Conservation (phyloP, 1,139 yeast genomes). For the Scheffersomyces quercinus region DNA sequence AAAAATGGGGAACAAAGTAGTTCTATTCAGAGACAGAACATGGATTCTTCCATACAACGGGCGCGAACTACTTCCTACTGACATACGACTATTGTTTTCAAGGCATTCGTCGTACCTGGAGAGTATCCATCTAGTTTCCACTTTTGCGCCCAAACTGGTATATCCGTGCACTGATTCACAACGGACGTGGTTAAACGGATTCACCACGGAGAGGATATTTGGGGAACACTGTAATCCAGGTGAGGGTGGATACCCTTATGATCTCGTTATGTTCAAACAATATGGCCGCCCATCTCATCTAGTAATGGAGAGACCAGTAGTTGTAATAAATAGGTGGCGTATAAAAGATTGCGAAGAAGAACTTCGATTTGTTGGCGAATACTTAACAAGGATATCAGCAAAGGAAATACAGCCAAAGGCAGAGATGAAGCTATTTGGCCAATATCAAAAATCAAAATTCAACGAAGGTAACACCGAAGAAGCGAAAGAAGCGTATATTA, state of each 20-base stretch:
- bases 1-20: slow-evolving; percentile 24
- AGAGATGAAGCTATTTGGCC: neutral
- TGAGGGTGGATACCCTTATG: slow-evolving; percentile 27
- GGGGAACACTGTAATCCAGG: slow-evolving; percentile 35
- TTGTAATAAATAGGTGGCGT: slow-evolving; percentile 36
- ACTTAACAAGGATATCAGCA: neutral
- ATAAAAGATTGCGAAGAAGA: slow-evolving; percentile 33
- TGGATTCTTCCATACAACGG: slow-evolving; percentile 32
- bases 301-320: slow-evolving; percentile 19
- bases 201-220: slow-evolving; percentile 44
- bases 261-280: slow-evolving; percentile 19
- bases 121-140: slow-evolving; percentile 33
- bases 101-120: slow-evolving; percentile 58
- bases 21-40: slow-evolving; percentile 19
- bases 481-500: slow-evolving; percentile 1
- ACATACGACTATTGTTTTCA: slow-evolving; percentile 45
- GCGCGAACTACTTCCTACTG: slow-evolving; percentile 38
- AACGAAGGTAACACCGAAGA: neutral
- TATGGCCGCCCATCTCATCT: slow-evolving; percentile 22
- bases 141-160: slow-evolving; percentile 45
- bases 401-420: neutral
- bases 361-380: slow-evolving; percentile 16
- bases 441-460: neutral
- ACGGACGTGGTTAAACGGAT: slow-evolving; percentile 41
- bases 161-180: slow-evolving; percentile 45